A percentile compares a stretch with the other conserved stretches of the same genome.
Conservation (phyloP, 352 stramenopile species). For the Phytophthora pinifolia region DNA sequence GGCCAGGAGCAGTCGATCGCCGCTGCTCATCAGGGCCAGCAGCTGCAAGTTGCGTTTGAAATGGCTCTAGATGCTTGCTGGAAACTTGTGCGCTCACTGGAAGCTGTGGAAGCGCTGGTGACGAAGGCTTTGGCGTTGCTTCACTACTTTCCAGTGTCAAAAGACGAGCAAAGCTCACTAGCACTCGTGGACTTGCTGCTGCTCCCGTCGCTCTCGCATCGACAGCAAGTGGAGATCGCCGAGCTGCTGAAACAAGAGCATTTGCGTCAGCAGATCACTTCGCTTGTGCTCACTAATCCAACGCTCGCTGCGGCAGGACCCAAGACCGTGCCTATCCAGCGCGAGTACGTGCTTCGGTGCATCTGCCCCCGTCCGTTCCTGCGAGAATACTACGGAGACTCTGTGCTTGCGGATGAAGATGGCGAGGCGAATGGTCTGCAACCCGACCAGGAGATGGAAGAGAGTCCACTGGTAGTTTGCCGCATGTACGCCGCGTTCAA, state of each 20-base stretch:
- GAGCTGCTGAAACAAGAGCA: slow-evolving; percentile 35
- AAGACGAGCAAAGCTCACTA: slow-evolving; percentile 17
- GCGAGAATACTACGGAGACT: slow-evolving; percentile 41
- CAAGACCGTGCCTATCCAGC: slow-evolving; percentile 37
- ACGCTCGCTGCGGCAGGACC: slow-evolving; percentile 27
- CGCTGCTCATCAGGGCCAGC: slow-evolving; percentile 36
- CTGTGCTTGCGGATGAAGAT: slow-evolving; percentile 23
- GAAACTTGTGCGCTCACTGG: slow-evolving; percentile 54
- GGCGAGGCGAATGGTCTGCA: slow-evolving; percentile 2
- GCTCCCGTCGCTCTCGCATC: slow-evolving; percentile 27
- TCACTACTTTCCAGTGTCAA: slow-evolving; percentile 39
- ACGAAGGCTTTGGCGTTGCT: slow-evolving; percentile 52
- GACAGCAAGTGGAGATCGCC: slow-evolving; percentile 37
- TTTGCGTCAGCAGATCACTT: slow-evolving; percentile 37
- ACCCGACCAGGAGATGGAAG: slow-evolving; percentile 38
- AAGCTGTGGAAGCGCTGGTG: slow-evolving; percentile 52
- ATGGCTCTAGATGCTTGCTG: slow-evolving; percentile 79
- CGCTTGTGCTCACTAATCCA: slow-evolving; percentile 52
- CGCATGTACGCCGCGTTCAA: slow-evolving; percentile 82
- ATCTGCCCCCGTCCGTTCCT: slow-evolving; percentile 72
- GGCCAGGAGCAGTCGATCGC: slow-evolving; percentile 40
- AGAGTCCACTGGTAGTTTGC: slow-evolving; percentile 70
- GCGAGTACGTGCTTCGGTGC: slow-evolving; percentile 79
- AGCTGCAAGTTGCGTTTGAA: slow-evolving; percentile 76
- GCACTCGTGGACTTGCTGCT: slow-evolving; percentile 44